Evolutionary conservation across 306 rosid genomes (phyloP).

Genomic region (Morella rubra): DNA sequence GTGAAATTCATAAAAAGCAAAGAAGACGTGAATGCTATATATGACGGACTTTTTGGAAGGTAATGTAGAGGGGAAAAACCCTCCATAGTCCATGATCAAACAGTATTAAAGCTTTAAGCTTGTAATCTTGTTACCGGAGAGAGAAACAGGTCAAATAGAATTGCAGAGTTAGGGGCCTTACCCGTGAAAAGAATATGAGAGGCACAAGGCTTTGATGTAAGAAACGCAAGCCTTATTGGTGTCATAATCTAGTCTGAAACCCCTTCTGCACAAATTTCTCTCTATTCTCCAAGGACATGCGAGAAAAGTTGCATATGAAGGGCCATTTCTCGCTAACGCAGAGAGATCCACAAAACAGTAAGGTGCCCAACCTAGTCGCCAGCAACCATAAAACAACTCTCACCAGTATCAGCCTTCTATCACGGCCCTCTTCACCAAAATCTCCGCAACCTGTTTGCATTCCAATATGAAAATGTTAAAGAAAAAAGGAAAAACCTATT

Average conservation of each 20-base stretch:
- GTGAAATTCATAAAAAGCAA: too few species aligned
- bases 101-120: too few species aligned
- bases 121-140: too few species aligned
- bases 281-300: constrained; percentile 52
- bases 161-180: constrained; percentile 2
- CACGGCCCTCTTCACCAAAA: constrained; percentile 37
- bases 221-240: constrained; percentile 61
- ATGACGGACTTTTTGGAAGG: too few species aligned
- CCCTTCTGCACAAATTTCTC: constrained; percentile 62
- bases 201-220: constrained; percentile 47
- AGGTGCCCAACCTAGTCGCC: constrained; percentile 57
- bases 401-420: constrained; percentile 53
- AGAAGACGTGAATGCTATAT: too few species aligned
- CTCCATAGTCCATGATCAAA: too few species aligned
- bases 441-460: constrained; percentile 52
- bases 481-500: too few species aligned
- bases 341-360: constrained; percentile 65
- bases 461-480: too few species aligned
- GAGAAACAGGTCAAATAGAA: too few species aligned
- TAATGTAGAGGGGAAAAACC: too few species aligned
- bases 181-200: constrained; percentile 68
- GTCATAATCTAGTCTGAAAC: constrained; percentile 52
- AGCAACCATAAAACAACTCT: constrained; percentile 57
- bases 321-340: constrained; percentile 61
- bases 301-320: constrained; percentile 52